Evolutionary conservation across 495 filamentous ascomycete genomes (phyloP), one percentile per base, ranked within the genome.

Genomic region (Beverwykella pulmonaria): DNA sequence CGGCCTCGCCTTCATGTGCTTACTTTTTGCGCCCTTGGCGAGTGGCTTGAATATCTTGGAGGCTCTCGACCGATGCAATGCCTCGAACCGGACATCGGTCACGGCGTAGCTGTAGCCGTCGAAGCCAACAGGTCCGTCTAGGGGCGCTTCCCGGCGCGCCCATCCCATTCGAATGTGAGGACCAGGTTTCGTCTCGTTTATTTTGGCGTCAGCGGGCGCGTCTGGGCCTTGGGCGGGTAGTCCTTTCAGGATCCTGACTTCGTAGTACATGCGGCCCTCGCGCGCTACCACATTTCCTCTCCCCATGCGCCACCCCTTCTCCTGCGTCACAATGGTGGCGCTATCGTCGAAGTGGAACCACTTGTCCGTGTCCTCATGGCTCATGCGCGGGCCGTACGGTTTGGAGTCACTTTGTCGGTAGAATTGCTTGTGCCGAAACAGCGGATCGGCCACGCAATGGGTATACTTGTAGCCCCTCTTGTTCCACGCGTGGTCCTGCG

Each of bases 51-150:
- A 91, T 77, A 96, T 94, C 70, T 91, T 89, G 68, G 91, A 89
- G 14, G 93, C 92, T 32, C 94, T 88, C 61, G 93, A 97, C 79
- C 93, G 90, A 77, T 95, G 92, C 23, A 97, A 89, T 52, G 94
- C 93, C 73, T 98, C 91, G 10, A 93, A 93, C 14, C 86, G 83
- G 14, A 91, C 86, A 72, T 98, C 95, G 22, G 93, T 87, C 59
- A 99, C 83, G 20, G 91, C 95, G 74, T 99, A 99, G 50, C 92
- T 94, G 75, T 98, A 98, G 34, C 91, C 92, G 75, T 99, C 94
- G 69, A 93, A 96, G 0, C 95, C 95, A 14, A 97, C 92, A 10
- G 95, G 94, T 15, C 91, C 90, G 70, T 98, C 95, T 2, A 97
- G 80, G 19, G 91, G 91, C 10, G 93, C 92, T 71, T 99, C 95